A percentile compares a stretch with the other conserved stretches of the same genome.
These are phyloP conservation scores for Xylariaceae sp. DNA, from an alignment of 2,329 filamentous ascomycete species.

Conservation along the genomic window DNA sequence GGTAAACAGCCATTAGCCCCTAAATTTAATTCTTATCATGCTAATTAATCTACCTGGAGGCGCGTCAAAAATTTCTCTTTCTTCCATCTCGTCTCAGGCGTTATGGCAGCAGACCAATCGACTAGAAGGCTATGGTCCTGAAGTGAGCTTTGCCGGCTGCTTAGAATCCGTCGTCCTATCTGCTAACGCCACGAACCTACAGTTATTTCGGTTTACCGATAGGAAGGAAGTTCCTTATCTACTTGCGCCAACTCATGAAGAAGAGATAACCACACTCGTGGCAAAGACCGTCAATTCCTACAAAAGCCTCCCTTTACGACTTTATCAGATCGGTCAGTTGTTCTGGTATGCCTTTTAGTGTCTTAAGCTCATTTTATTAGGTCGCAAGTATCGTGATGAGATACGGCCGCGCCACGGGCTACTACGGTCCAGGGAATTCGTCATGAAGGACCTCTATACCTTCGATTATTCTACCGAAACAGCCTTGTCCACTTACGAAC, in stretches of 20 bases:
- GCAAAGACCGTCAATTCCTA: slow-evolving; percentile 75
- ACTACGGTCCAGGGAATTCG: slow-evolving; percentile 84
- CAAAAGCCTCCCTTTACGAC: slow-evolving; percentile 78
- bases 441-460: slow-evolving; percentile 98
- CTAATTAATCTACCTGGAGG: slow-evolving; percentile 22
- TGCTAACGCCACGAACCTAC: slow-evolving; percentile 26
- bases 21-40: background rate
- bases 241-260: slow-evolving; percentile 91
- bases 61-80: slow-evolving; percentile 65
- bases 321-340: slow-evolving; percentile 83
- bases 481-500: slow-evolving; percentile 79
- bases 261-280: slow-evolving; percentile 88
- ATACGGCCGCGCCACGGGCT: slow-evolving; percentile 85
- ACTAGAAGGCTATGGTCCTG: slow-evolving; percentile 69
- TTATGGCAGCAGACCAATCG: slow-evolving; percentile 86
- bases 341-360: too few relatives aligned
- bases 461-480: slow-evolving; percentile 72
- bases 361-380: slow-evolving; percentile 45
- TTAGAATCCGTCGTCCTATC: slow-evolving; percentile 2
- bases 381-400: slow-evolving; percentile 94
- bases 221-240: slow-evolving; percentile 75
- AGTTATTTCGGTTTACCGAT: slow-evolving; percentile 82
- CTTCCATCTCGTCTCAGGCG: slow-evolving; percentile 80
- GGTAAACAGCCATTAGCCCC: slow-evolving; percentile 48
- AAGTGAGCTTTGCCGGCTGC: slow-evolving; percentile 54